These are phyloP conservation scores for Suhomyces chickasaworum DNA, from an alignment of 1,139 yeast species.

Conservation along the genomic window DNA sequence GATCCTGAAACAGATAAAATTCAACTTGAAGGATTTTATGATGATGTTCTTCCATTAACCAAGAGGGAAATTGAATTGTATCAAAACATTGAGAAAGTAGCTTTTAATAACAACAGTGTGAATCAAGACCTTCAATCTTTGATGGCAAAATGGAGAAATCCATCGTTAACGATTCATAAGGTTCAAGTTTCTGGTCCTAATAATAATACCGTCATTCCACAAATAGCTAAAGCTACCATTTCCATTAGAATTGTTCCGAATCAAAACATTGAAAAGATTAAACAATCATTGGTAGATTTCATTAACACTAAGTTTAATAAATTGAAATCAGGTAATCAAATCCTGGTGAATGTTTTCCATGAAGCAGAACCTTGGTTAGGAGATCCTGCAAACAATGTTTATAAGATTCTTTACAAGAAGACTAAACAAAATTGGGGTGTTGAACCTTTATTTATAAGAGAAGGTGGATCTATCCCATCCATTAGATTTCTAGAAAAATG, in stretches of 20 bases:
- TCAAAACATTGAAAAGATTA: slow-evolving; percentile 66
- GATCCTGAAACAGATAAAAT: slow-evolving; percentile 51
- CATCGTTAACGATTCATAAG: slow-evolving; percentile 88
- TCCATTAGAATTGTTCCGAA: slow-evolving; percentile 90
- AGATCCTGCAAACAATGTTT: slow-evolving; percentile 74
- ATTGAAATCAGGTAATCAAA: slow-evolving; percentile 59
- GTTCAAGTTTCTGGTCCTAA: slow-evolving; percentile 88
- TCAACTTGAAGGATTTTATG: slow-evolving; percentile 68
- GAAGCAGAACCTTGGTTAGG: slow-evolving; percentile 98
- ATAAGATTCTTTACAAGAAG: slow-evolving; percentile 61
- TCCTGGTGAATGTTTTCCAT: slow-evolving; percentile 63
- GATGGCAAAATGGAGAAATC: slow-evolving; percentile 87
- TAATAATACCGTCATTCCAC: slow-evolving; percentile 88
- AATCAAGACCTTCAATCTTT: slow-evolving; percentile 52
- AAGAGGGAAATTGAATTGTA: slow-evolving; percentile 60
- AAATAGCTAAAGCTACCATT: slow-evolving; percentile 69
- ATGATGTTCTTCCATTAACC: slow-evolving; percentile 59
- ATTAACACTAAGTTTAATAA: slow-evolving; percentile 46
- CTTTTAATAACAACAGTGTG: slow-evolving; percentile 22
- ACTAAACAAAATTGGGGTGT: slow-evolving; percentile 63
- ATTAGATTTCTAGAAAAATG: slow-evolving; percentile 80
- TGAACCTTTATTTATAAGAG: slow-evolving; percentile 83
- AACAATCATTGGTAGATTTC: slow-evolving; percentile 48
- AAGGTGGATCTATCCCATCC: slow-evolving; percentile 96
- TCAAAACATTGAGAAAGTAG: slow-evolving; percentile 56